phyloP scores from a whole-genome alignment of 768 basidiomycete genomes.

The Tulasnella calospora region DNA sequence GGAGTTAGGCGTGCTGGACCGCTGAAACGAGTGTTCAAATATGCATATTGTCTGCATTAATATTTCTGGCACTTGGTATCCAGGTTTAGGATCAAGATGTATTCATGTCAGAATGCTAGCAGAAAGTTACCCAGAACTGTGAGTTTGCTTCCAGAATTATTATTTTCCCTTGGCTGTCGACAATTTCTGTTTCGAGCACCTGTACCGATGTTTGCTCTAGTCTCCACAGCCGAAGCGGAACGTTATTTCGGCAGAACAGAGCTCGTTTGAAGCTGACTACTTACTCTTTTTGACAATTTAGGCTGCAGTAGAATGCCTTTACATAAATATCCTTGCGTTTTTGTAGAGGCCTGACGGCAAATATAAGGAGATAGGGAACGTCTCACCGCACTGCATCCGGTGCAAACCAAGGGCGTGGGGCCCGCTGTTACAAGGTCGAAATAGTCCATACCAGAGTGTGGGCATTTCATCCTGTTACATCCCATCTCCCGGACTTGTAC shows the following conservation, averaged over 20 bases:
- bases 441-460: background rate
- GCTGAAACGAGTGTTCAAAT: too few species aligned
- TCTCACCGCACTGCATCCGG: background rate
- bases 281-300: background rate
- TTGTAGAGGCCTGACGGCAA: too few species aligned
- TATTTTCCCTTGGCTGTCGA: background rate
- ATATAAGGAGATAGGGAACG: background rate
- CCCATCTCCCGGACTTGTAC: background rate
- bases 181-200: background rate
- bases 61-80: too few species aligned
- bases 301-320: background rate
- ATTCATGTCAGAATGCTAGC: too few species aligned
- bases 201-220: background rate
- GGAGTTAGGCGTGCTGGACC: too few species aligned
- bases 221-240: background rate
- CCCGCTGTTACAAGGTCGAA: background rate
- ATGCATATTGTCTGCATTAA: too few species aligned
- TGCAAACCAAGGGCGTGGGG: background rate
- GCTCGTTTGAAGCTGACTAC: background rate
- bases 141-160: too few species aligned
- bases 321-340: too few species aligned
- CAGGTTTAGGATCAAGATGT: too few species aligned
- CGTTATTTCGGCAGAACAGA: background rate
- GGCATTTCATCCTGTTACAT: background rate
- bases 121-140: too few species aligned